Evolutionary conservation across 2,329 filamentous ascomycete species (phyloP), one percentile per base, ranked within the genome.

Genomic region (Pyrenophora teres): DNA sequence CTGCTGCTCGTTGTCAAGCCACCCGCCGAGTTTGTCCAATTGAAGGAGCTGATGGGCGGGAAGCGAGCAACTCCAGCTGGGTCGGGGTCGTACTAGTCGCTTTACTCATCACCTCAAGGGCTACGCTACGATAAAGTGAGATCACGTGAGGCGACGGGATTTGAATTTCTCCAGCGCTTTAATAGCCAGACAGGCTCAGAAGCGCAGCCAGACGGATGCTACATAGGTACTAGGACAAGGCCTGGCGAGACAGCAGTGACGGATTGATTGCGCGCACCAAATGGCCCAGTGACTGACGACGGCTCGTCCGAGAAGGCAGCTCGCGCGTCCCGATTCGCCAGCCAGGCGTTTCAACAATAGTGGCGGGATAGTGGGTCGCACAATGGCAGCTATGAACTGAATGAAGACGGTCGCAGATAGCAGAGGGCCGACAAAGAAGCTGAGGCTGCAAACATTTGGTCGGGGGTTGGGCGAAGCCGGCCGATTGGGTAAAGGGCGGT

Each of bases 381-480:
- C 32, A 51, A 21, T 31, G 19, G 41, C 13, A 36, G 30, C 18
- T 19, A 12, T 43, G 44, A 32, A 37, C 36, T 39, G 37, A 33
- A 18, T 19, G 39, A 18, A 43, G 37, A 19, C 33, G 27, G 19
- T 47, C 23, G 44, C 33, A 32, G 31, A 45, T 21, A 18, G 23
- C 37, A 43, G 16, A 42, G 40, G 43, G 38, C 48, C 40, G 18
- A 42, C 44, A 45, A 52, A 51, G 48, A 48, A 36, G 44, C 44
- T 51, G 43, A 41, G 25, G 41, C 35, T 45, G 52, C 47, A 39
- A 44, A 31, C 41, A 51, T 40, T 18, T 37, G 37, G 32, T 46
- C 50, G 52, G 27, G 52, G 27, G 42, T 33, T 42, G 27, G 36
- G 15, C 36, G 38, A 27, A 40, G 31, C 30, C 21, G 41, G 31